Evolutionary conservation across 768 basidiomycete genomes (phyloP).

Genomic region (Chalciporus sphaerocephalus): DNA sequence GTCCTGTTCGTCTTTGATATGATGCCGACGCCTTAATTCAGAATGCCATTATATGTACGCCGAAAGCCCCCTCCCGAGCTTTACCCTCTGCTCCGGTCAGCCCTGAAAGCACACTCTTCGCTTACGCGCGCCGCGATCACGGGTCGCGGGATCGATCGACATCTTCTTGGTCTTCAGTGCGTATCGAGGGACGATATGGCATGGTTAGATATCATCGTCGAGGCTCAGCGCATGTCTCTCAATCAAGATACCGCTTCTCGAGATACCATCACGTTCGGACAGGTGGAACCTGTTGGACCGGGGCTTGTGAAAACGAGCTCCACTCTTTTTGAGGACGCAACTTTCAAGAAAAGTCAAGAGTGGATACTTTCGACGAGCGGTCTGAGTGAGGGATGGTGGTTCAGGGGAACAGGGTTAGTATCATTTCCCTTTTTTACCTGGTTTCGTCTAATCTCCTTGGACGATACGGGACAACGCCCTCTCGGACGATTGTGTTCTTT

Average conservation of each 20-base stretch:
- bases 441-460: neutral
- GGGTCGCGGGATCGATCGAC: constrained; percentile 84
- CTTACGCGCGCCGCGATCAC: constrained; percentile 75
- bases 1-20: neutral
- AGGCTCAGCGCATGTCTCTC: neutral
- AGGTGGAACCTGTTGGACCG: neutral
- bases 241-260: constrained; percentile 5
- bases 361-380: constrained; percentile 93
- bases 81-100: constrained; percentile 55
- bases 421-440: neutral
- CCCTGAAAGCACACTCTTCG: constrained; percentile 63
- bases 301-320: neutral
- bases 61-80: constrained; percentile 23
- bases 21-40: neutral
- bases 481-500: neutral
- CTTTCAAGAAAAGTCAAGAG: constrained; percentile 68
- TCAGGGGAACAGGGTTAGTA: constrained; percentile 79
- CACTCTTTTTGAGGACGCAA: constrained; percentile 68
- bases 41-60: constrained; percentile 22
- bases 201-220: constrained; percentile 20
- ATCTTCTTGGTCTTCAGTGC: constrained; percentile 78
- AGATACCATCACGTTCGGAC: neutral
- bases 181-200: constrained; percentile 44
- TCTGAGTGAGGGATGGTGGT: constrained; percentile 77
- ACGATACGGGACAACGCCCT: neutral